Percentiles rank a stretch among this genome's conserved stretches.
phyloP scores from a whole-genome alignment of 2,329 filamentous ascomycete species.

The Colletotrichum ledebouriae region DNA sequence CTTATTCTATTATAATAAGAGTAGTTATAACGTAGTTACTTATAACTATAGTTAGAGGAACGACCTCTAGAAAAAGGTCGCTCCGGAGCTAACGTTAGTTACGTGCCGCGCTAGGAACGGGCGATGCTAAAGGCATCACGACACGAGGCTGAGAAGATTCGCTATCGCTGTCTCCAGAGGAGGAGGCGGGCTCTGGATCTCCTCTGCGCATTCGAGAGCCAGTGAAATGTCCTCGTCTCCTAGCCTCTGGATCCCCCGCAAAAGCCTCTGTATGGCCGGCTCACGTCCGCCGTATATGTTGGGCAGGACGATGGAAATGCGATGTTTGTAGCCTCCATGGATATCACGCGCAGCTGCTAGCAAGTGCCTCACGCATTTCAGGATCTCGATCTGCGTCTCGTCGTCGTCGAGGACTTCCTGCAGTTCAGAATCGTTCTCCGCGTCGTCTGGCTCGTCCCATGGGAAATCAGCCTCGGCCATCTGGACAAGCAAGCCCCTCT shows the following conservation, averaged over 20 bases:
- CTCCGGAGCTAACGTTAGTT: no score
- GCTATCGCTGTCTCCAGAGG: conserved; percentile 47
- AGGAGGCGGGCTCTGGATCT: conserved; percentile 45
- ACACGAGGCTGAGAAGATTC: conserved; percentile 50
- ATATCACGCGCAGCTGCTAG: conserved; percentile 54
- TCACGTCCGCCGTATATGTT: conserved; percentile 48
- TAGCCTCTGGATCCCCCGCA: conserved; percentile 47
- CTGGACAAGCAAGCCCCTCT: conserved; percentile 52
- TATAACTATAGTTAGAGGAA: no score
- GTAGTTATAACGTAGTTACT: no score
- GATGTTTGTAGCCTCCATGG: conserved; percentile 49
- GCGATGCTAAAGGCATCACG: no score
- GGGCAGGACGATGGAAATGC: conserved; percentile 52
- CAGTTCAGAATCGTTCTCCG: conserved; percentile 45
- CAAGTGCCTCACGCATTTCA: conserved; percentile 49
- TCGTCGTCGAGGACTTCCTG: conserved; percentile 54
- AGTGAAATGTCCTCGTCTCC: conserved; percentile 50
- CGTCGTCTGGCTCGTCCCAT: conserved; percentile 51
- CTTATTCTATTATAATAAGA: no score
- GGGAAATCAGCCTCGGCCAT: conserved; percentile 56
- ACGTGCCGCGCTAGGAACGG: no score
- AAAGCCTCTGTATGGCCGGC: conserved; percentile 50
- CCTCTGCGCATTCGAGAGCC: conserved; percentile 47
- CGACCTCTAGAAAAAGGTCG: no score
- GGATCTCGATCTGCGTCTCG: conserved; percentile 47